Conservation (phyloP, 169 alveolate genomes). For the Eimeria falciformis region DNA sequence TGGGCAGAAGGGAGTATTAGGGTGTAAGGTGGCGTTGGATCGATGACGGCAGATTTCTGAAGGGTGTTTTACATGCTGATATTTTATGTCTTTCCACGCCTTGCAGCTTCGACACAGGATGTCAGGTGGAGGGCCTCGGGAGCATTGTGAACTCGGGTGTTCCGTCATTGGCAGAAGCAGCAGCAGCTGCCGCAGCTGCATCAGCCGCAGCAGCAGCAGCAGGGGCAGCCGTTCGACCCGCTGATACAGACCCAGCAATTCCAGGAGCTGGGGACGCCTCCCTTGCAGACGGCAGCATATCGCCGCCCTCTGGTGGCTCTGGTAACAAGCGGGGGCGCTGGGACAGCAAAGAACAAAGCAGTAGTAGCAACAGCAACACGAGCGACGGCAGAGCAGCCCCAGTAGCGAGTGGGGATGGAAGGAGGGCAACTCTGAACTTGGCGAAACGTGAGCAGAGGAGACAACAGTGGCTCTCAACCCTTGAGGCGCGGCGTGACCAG, state of each 20-base stretch:
- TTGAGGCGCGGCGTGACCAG: constrained; percentile 75
- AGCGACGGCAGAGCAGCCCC: constrained; percentile 47
- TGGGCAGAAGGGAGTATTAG: no score
- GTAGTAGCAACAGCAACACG: constrained; percentile 7
- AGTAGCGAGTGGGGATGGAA: constrained; percentile 6
- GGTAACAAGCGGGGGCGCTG: constrained; percentile 73
- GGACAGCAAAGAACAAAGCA: constrained; percentile 61
- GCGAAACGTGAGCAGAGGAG: constrained; percentile 74
- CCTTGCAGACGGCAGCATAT: neutral
- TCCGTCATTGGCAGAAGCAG: constrained; percentile 56
- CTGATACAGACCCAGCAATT: constrained; percentile 8
- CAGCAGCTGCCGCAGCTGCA: constrained; percentile 71
- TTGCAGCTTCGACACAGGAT: constrained; percentile 66
- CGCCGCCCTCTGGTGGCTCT: constrained; percentile 20
- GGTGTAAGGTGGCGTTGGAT: no score
- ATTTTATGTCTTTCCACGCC: neutral
- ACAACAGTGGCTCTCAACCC: constrained; percentile 69
- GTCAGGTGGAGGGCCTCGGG: constrained; percentile 29
- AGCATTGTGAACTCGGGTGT: constrained; percentile 13
- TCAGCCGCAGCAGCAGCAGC: constrained; percentile 60
- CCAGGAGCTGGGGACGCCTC: constrained; percentile 7
- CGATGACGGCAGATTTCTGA: no score
- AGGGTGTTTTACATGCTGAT: neutral
- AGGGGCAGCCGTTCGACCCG: constrained; percentile 27
- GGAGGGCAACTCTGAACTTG: constrained; percentile 50